Conservation (phyloP, 257 asterid species). For the Agastache rugosa region DNA sequence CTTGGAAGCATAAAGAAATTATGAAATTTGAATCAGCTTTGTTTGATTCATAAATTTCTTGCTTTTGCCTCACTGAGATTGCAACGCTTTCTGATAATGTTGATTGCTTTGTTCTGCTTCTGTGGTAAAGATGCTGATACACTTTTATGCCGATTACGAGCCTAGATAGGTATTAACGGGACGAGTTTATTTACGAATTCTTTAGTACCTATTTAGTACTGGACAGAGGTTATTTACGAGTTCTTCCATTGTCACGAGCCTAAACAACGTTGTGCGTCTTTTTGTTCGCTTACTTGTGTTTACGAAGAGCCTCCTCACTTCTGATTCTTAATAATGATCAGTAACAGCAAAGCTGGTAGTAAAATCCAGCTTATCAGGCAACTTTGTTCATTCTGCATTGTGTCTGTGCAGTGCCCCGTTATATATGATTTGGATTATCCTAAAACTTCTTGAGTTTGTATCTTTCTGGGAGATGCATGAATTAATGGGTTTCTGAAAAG, state of each 20-base stretch:
- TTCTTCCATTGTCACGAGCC: too few species aligned
- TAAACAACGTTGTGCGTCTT: too few species aligned
- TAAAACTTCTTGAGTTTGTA: neutral
- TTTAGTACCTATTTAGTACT: too few species aligned
- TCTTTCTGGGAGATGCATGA: neutral
- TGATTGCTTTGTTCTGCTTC: neutral
- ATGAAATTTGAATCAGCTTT: neutral
- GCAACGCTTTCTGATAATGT: slow-evolving; percentile 5
- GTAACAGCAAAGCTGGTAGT: neutral
- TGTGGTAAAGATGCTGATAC: neutral
- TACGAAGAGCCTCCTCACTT: neutral
- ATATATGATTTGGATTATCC: neutral
- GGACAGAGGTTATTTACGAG: too few species aligned
- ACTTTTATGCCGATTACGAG: neutral
- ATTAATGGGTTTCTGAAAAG: neutral
- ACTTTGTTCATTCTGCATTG: neutral
- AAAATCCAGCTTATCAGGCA: too few species aligned
- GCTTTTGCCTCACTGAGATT: neutral
- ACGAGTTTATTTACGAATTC: too few species aligned
- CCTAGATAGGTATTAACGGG: too few species aligned
- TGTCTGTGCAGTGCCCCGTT: neutral
- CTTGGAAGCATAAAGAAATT: neutral
- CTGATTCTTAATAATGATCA: slow-evolving; percentile 3
- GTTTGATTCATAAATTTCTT: neutral
- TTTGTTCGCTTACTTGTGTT: neutral